Evolutionary conservation across 441 rosid genomes (phyloP), one percentile per base, ranked within the genome.

Genomic region (Erodium chrysanthum): DNA sequence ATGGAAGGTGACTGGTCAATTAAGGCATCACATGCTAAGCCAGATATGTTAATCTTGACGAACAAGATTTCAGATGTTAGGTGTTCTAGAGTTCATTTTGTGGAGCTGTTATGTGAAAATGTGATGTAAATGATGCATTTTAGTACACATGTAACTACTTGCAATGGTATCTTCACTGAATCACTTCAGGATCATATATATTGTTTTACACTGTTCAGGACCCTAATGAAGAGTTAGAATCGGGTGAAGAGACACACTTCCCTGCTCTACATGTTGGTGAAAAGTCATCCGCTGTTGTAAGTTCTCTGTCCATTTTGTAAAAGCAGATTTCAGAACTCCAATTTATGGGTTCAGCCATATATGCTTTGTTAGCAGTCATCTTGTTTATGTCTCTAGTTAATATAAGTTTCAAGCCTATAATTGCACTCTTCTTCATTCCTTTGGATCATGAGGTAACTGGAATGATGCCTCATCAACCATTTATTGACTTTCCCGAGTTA

Each of bases 201-300:
- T 5, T 46, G 52, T 42, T 76, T 60, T 61, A 44, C 66, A 70
- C 50, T 77, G 68, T 77, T 75, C 82, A 94, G 96, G 95, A 86
- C 80, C 68, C 75, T 67, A 78, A 75, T 66, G 87, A 84, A 79
- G 74, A 40, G 58, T 59, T 80, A 35, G 90, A 88, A 71, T 89
- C 86, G 81, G 99, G 99, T 52, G 97, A 91, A 67, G 85, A 84
- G 68, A 94, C 91, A 5, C 85, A 79, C 74, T 94, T 87, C 78
- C 95, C 97, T 70, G 96, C 99, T 22, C 65, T 94, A 63, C 72
- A 63, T 69, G 85, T 90, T 77, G 91, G 95, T 68, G 83, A 83
- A 81, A 86, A 86, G 73, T 70, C 84, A 42, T 85, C 90, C 70
- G 77, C 92, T 40, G 96, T 95, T 77, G 97, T 94, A 81, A 90